These are phyloP conservation scores for Zymoseptoria brevis DNA, from an alignment of 2,329 filamentous ascomycete species.

Conservation along the genomic window DNA sequence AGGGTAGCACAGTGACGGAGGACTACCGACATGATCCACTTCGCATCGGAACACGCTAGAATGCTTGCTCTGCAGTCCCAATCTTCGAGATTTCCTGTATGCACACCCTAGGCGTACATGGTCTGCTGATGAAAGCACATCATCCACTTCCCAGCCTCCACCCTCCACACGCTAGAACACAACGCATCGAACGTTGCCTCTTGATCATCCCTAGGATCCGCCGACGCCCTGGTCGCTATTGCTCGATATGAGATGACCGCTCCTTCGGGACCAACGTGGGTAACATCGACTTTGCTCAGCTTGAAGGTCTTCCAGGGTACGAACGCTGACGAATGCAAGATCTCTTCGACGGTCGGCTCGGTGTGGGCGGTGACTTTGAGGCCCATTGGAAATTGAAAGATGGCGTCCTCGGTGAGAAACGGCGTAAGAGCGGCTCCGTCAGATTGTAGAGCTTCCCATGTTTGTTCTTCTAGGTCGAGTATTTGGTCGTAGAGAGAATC, in stretches of 20 bases:
- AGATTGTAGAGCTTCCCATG: slow-evolving; percentile 23
- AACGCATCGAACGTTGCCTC: slow-evolving; percentile 25
- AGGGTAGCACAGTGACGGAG: neutral
- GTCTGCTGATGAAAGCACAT: slow-evolving; percentile 28
- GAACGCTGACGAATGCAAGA: slow-evolving; percentile 22
- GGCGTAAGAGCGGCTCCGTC: slow-evolving; percentile 20
- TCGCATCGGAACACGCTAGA: no score
- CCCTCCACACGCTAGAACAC: slow-evolving; percentile 24
- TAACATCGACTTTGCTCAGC: slow-evolving; percentile 23
- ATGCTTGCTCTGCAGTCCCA: no score
- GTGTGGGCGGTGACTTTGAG: slow-evolving; percentile 23
- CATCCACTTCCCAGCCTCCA: slow-evolving; percentile 19
- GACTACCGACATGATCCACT: no score
- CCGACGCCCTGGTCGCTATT: slow-evolving; percentile 17
- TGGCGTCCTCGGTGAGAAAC: slow-evolving; percentile 21
- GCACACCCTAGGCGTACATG: slow-evolving; percentile 6
- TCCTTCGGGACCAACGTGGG: slow-evolving; percentile 18
- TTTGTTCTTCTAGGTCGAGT: slow-evolving; percentile 22
- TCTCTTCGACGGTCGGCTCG: slow-evolving; percentile 21
- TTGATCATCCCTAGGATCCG: slow-evolving; percentile 10
- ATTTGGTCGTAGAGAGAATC: slow-evolving; percentile 16
- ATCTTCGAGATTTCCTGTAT: neutral
- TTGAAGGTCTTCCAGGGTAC: slow-evolving; percentile 25
- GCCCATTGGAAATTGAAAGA: slow-evolving; percentile 23
- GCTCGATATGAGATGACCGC: slow-evolving; percentile 24